Evolutionary conservation across 2,329 filamentous ascomycete species (phyloP), one percentile per base, ranked within the genome.

Genomic region (Ophiostoma montium): DNA sequence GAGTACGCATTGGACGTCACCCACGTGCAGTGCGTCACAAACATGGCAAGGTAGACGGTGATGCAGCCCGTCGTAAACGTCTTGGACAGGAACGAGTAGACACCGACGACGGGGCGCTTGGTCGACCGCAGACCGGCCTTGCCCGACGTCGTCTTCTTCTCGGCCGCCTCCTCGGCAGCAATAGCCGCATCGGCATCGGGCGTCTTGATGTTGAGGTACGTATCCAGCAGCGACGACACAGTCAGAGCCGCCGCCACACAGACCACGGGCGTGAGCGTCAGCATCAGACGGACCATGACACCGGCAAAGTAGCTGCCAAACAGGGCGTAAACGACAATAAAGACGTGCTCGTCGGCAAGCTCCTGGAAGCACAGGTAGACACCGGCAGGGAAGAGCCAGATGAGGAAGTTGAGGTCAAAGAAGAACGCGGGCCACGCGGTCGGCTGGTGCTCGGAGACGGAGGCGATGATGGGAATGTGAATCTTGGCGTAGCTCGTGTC

Each of bases 351-450:
- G 62, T 98, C 94, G 59, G 80, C 82, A 51, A 98, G 78, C 55
- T 84, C 82, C 63, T 88, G 84, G 81, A 96, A 98, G 72, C 89
- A 95, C 68, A 98, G 82, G 70, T 96, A 98, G 51, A 98, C 88
- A 67, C 92, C 92, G 12, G 92, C 94, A 1, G 55, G 55, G 48
- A 56, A 56, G 47, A 98, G 80, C 92, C 92, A 98, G 68, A 98
- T 95, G 60, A 98, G 76, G 71, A 98, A 81, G 72, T 94, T 95
- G 58, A 98, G 75, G 61, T 98, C 92, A 66, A 98, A 98, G 73
- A 98, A 98, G 75, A 95, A 98, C 15, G 94, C 87, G 2, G 92
- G 92, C 92, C 92, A 98, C 39, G 92, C 92, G 35, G 92, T 98
- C 49, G 92, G 92, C 70, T 98, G 92, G 70, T 98, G 92, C 70